phyloP scores from a whole-genome alignment of 2,329 filamentous ascomycete species.

The Phialophora verrucosa region DNA sequence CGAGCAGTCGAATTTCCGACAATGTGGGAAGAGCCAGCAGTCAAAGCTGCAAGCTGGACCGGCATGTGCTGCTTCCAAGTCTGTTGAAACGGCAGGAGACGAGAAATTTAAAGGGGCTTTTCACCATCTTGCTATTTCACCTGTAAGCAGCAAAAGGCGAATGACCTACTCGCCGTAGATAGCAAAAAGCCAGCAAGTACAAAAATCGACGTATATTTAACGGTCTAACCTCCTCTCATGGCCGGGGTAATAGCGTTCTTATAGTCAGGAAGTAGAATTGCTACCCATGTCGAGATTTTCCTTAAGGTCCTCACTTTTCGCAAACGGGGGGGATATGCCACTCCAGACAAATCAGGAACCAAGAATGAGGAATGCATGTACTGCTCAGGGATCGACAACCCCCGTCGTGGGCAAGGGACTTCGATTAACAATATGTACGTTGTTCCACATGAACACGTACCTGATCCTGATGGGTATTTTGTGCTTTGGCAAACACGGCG shows the following conservation, averaged over 20 bases:
- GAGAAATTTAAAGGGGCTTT: slow-evolving; percentile 1
- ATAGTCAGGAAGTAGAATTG: background rate
- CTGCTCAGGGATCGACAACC: background rate
- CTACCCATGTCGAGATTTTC: background rate
- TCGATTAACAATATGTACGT: too few relatives aligned
- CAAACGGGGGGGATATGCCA: background rate
- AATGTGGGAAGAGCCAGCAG: background rate
- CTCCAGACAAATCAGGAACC: background rate
- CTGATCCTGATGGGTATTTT: too few relatives aligned
- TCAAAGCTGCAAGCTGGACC: background rate
- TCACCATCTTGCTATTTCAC: slow-evolving; percentile 9
- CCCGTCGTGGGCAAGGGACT: background rate
- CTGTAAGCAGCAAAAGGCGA: slow-evolving; percentile 15
- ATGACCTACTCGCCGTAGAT: slow-evolving; percentile 6
- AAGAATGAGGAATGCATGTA: background rate
- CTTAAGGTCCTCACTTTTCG: slow-evolving; percentile 7
- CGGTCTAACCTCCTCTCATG: background rate
- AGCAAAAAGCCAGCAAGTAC: slow-evolving; percentile 11
- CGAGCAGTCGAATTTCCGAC: background rate
- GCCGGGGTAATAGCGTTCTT: background rate
- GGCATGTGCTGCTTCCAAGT: background rate
- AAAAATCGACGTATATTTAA: background rate
- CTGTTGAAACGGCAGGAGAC: background rate
- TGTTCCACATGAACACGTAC: too few relatives aligned
- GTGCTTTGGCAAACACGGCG: too few relatives aligned